Evolutionary conservation across 176 grass and related monocot species (phyloP).

Genomic region (Avena eriantha): DNA sequence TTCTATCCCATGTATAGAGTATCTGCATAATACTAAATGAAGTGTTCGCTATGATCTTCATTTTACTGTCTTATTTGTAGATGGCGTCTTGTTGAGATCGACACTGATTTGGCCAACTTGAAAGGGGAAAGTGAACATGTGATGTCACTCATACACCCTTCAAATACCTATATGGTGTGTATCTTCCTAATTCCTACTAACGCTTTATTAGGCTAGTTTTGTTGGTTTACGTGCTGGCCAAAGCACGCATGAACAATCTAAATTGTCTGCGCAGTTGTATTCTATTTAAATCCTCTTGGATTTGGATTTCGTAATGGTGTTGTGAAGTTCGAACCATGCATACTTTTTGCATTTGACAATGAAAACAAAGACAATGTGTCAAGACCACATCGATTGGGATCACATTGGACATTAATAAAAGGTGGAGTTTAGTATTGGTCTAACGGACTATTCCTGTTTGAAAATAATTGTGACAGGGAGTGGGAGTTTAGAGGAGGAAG

Average conservation of each 20-base stretch:
- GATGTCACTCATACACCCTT: slow-evolving; percentile 89
- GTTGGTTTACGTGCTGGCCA: not conserved
- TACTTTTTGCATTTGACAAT: slow-evolving; percentile 17
- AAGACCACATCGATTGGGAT: not conserved
- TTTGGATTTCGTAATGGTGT: slow-evolving; percentile 6
- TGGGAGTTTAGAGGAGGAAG: not conserved
- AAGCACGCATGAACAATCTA: not conserved
- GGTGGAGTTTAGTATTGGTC: not conserved
- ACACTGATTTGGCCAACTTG: slow-evolving; percentile 69
- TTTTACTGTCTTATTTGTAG: slow-evolving; percentile 49
- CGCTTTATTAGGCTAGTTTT: slow-evolving; percentile 4
- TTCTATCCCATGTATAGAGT: not conserved
- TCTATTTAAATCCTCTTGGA: slow-evolving; percentile 12
- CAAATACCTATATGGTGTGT: slow-evolving; percentile 90
- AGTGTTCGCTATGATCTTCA: not conserved
- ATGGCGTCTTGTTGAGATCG: slow-evolving; percentile 92
- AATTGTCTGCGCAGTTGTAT: not conserved
- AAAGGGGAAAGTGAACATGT: slow-evolving; percentile 79
- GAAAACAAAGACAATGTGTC: not conserved
- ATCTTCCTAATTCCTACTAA: slow-evolving; percentile 28
- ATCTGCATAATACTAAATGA: not conserved
- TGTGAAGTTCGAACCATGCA: not conserved
- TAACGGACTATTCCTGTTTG: not conserved
- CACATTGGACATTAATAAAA: not conserved
- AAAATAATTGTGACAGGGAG: not conserved